Evolutionary conservation across 768 basidiomycete genomes (phyloP).

Genomic region (Crassisporium funariophilum): DNA sequence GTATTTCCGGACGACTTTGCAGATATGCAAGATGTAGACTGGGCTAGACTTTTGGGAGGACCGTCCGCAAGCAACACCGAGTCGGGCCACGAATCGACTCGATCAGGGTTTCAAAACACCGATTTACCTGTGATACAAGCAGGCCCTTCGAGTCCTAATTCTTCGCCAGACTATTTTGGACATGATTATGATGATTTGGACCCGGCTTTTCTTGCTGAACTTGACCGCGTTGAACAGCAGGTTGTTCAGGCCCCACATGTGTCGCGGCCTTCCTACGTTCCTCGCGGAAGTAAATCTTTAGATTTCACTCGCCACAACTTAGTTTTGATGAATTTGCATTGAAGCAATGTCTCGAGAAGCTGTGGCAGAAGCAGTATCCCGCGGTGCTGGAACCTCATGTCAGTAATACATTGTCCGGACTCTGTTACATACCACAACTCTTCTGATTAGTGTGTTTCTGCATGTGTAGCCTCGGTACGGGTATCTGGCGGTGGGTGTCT

Average conservation of each 20-base stretch:
- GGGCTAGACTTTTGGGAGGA: constrained; percentile 37
- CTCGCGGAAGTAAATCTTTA: constrained; percentile 3
- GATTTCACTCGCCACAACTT: neutral
- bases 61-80: constrained; percentile 25
- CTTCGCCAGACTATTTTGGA: constrained; percentile 22
- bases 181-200: constrained; percentile 37
- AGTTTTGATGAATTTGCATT: neutral
- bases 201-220: constrained; percentile 37
- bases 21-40: constrained; percentile 51
- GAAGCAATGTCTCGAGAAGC: neutral
- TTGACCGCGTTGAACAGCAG: constrained; percentile 50
- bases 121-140: neutral
- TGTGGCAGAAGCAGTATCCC: no score
- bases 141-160: constrained; percentile 15
- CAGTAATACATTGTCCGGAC: constrained; percentile 1
- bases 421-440: neutral
- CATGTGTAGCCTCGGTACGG: neutral
- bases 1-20: constrained; percentile 54
- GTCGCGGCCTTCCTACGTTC: constrained; percentile 1
- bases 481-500: neutral
- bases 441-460: neutral
- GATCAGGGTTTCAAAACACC: no score
- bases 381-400: constrained; percentile 5
- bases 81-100: constrained; percentile 14
- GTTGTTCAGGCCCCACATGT: constrained; percentile 13